A percentile compares a stretch with the other conserved stretches of the same genome.
Evolutionary conservation across 2,329 filamentous ascomycete genomes (phyloP).

Genomic region (Fusarium compactum): DNA sequence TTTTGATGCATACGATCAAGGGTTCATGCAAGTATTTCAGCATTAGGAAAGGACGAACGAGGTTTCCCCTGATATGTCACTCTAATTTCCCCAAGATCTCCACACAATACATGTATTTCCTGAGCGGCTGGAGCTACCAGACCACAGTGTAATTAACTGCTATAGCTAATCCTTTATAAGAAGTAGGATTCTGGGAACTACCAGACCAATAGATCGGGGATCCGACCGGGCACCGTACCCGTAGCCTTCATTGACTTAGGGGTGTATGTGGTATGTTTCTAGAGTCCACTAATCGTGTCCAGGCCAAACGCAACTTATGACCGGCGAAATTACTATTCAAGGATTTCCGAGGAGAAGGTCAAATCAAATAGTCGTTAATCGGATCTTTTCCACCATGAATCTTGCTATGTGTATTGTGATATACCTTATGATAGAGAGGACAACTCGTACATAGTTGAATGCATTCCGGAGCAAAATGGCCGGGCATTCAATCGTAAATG

Average conservation of each 20-base stretch:
- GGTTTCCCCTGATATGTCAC: conserved; percentile 19
- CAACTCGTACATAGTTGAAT: neutral
- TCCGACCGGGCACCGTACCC: neutral
- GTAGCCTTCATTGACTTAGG: neutral
- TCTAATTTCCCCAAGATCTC: conserved; percentile 25
- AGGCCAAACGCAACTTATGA: neutral
- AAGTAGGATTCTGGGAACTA: neutral
- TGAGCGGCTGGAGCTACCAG: neutral
- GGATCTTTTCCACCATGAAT: neutral
- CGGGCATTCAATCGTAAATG: neutral
- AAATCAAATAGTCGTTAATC: neutral
- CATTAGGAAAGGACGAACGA: conserved; percentile 9
- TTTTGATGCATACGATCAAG: neutral
- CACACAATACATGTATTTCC: conserved; percentile 12
- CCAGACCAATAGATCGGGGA: neutral
- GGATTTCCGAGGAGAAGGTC: neutral
- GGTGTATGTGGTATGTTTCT: neutral
- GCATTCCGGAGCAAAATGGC: neutral
- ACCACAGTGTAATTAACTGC: neutral
- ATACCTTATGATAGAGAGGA: neutral
- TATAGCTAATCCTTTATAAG: neutral
- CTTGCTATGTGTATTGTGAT: neutral
- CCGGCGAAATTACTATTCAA: neutral
- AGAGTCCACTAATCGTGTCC: neutral
- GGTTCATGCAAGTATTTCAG: conserved; percentile 6